Evolutionary conservation across 345 rosid genomes (phyloP), one percentile per base, ranked within the genome.

Genomic region (Salix viminalis): DNA sequence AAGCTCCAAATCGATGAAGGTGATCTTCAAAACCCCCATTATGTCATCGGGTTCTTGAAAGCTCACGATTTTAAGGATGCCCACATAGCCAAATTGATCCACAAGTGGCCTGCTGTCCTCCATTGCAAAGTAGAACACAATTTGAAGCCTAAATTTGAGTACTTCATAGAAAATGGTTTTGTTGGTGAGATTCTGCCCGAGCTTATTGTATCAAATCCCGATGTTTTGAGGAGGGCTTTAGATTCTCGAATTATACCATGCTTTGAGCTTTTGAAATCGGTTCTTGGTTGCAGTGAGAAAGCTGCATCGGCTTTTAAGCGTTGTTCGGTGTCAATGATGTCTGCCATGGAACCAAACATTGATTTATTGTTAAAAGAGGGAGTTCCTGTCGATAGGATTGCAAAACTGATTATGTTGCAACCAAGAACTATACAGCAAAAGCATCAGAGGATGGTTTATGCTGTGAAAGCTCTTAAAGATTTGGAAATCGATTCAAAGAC

Each of bases 101-200:
- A 30, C 32, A 79, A 64, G 37, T 13, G 37, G 18, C 84, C 81
- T 15, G 3, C 14, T 10, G 42, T 79, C 37, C 82, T 81, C 23
- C 62, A 3, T 0, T 30, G 24, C 50, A 76, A 24, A 44, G 65
- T 65, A 23, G 60, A 78, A 44, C 18, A 44, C 28, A 79, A 68
- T 60, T 64, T 81, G 5, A 73, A 19, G 66, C 79, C 80, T 46
- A 82, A 84, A 62, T 7, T 81, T 34, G 81, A 77, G 44, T 79
- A 52, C 67, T 54, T 81, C 24, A 30, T 42, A 16, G 65, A 54
- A 28, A 71, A 69, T n/a, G 76, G 84, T 36, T 73, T 84, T 11
- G 62, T 48, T 4, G 79, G 81, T 61, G 41, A 61, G 54, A 75
- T 58, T 48, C 77, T 84, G 26, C 58, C 52, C 46, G 37, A 60